Evolutionary conservation across 164 flowering plant species (phyloP).

Genomic region (Berberis vulgaris): DNA sequence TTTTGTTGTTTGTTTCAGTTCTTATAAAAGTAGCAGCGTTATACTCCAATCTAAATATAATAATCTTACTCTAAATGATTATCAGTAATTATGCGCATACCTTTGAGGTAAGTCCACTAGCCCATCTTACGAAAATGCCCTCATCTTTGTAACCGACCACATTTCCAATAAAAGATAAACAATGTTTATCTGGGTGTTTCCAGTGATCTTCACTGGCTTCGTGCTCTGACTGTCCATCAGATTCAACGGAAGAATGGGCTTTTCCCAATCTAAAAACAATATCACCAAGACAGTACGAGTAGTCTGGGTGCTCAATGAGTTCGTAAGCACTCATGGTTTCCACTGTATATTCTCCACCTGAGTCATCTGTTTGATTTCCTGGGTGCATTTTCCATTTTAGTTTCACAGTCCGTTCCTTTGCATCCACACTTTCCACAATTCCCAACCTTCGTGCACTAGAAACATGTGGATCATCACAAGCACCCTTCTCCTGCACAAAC

Average conservation of each 20-base stretch:
- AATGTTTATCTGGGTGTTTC: constrained; percentile 10
- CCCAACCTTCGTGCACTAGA: constrained; percentile 45
- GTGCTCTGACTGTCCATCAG: constrained; percentile 11
- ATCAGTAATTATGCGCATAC: constrained; percentile 23
- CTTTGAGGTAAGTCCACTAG: constrained; percentile 56
- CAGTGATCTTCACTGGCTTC: constrained; percentile 10
- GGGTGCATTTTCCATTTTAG: constrained; percentile 45
- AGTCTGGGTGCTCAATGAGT: constrained; percentile 81
- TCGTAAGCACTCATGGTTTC: constrained; percentile 83
- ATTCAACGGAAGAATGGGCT: constrained; percentile 10
- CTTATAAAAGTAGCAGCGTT: no score
- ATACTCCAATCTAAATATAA: no score
- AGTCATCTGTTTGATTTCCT: constrained; percentile 6
- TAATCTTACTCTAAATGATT: no score
- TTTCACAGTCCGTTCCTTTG: constrained; percentile 67
- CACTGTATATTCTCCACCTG: constrained; percentile 19
- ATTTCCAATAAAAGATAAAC: constrained; percentile 53
- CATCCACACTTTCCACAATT: constrained; percentile 53
- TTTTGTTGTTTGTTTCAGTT: no score
- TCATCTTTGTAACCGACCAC: constrained; percentile 60
- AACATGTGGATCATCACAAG: constrained; percentile 33
- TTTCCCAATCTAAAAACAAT: constrained; percentile 41
- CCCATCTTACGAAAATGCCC: constrained; percentile 73
- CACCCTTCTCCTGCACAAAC: constrained; percentile 53
- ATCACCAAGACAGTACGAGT: constrained; percentile 58